Evolutionary conservation across 768 basidiomycete species (phyloP).

Genomic region (Xerocomellus intermedius): DNA sequence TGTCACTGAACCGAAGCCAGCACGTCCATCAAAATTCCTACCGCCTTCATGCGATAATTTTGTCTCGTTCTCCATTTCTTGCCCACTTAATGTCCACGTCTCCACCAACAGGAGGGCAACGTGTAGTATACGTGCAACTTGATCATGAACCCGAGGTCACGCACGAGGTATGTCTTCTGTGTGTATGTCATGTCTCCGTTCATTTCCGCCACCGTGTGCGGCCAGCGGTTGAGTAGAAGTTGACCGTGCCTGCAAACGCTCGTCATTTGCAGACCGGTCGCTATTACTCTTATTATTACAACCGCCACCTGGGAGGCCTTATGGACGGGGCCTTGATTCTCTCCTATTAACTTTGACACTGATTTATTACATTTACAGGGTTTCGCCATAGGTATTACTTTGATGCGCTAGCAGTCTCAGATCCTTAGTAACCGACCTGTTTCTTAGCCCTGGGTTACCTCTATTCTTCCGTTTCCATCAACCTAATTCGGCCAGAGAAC

Average conservation of each 20-base stretch:
- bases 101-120: slow-evolving; percentile 61
- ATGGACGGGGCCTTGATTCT: slow-evolving; percentile 16
- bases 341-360: slow-evolving; percentile 10
- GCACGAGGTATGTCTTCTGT: slow-evolving; percentile 61
- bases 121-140: slow-evolving; percentile 70
- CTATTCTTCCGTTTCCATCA: slow-evolving; percentile 71
- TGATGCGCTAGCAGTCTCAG: slow-evolving; percentile 4
- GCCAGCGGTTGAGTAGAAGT: slow-evolving; percentile 18
- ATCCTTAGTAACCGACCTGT: slow-evolving; percentile 21
- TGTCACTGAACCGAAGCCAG: slow-evolving; percentile 35
- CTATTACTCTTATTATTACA: slow-evolving; percentile 15
- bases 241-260: slow-evolving; percentile 17
- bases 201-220: slow-evolving; percentile 32
- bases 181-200: slow-evolving; percentile 23
- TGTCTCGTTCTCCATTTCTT: slow-evolving; percentile 85
- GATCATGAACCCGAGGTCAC: slow-evolving; percentile 81
- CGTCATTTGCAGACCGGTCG: slow-evolving; percentile 16
- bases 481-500: slow-evolving; percentile 70
- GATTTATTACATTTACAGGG: slow-evolving; percentile 43
- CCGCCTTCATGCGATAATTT: slow-evolving; percentile 79
- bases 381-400: slow-evolving; percentile 64
- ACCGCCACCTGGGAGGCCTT: slow-evolving; percentile 22
- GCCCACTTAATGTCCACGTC: slow-evolving; percentile 86
- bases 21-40: slow-evolving; percentile 75
- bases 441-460: slow-evolving; percentile 72